Evolutionary conservation across 768 basidiomycete genomes (phyloP), one percentile per base, ranked within the genome.

Genomic region (Lactarius psammicola): DNA sequence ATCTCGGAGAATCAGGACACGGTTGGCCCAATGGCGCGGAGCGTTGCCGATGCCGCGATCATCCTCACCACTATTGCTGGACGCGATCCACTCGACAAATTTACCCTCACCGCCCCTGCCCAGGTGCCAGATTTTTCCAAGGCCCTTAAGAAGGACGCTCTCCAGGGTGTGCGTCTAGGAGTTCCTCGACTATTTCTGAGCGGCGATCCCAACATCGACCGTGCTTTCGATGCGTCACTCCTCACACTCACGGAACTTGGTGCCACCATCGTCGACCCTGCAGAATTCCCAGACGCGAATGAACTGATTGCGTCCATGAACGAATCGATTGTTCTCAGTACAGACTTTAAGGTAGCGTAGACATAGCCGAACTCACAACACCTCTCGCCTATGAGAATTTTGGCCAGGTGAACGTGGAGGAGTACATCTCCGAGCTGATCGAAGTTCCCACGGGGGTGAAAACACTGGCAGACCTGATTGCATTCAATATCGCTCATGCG

Each of bases 261-360:
- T 18, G 83, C 82, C 11, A 77, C 81, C 0, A 76, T 90, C 9
- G 78, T 88, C 10, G 87, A 90, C 71, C 85, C 87, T 1, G 84
- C 86, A 1, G 84, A 88, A 64, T 74, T 89, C 18, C 82, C 85
- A 0, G 82, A 82, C 36, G 83, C 82, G 3, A 77, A 80, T 0
- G 85, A 85, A 62, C 69, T 79, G 28, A 65, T 69, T 3, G 82
- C 82, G 0, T 79, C 80, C 33, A 59, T 65, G 0, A 84, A 85
- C 63, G 86, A 88, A 72, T 82, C 79, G 0, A 72, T 84, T 18
- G 87, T 87, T 4, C 69, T 85, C 20, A 69, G 77, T 11, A 74
- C 78, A 0, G 86, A 88, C 68, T 86, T 88, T 76, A 89, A 87
- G 80, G 87, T 82, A 59, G 40, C 70, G 49, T 11, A 44, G 15